Evolutionary conservation across 345 rosid species (phyloP).

Genomic region (Clausena lansium): DNA sequence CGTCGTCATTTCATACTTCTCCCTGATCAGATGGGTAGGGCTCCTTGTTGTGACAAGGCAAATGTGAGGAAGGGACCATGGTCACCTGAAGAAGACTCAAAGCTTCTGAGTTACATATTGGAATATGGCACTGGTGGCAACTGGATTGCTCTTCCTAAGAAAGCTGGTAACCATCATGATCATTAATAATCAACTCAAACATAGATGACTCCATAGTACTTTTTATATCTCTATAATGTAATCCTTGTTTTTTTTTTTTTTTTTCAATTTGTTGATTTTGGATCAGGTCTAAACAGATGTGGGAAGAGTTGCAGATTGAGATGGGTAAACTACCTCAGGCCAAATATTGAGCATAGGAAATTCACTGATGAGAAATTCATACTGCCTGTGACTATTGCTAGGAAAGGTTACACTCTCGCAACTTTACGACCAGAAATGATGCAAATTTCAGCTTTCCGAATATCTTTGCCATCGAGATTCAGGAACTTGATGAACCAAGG

Average conservation of each 20-base stretch:
- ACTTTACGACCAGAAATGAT: too few relatives aligned
- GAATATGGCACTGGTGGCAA: slow-evolving; percentile 82
- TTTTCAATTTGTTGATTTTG: slow-evolving; percentile 3
- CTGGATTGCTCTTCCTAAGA: slow-evolving; percentile 88
- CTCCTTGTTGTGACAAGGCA: slow-evolving; percentile 96
- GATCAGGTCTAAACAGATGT: slow-evolving; percentile 73
- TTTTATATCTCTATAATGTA: too few relatives aligned
- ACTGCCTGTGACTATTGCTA: too few relatives aligned
- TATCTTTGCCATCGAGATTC: too few relatives aligned
- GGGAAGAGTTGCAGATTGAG: slow-evolving; percentile 95
- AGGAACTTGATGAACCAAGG: too few relatives aligned
- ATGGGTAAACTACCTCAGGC: slow-evolving; percentile 95
- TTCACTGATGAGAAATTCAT: slow-evolving; percentile 50
- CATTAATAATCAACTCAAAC: not conserved
- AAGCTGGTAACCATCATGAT: slow-evolving; percentile 56
- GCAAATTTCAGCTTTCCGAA: too few relatives aligned
- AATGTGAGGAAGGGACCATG: slow-evolving; percentile 95
- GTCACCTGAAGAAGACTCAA: slow-evolving; percentile 92
- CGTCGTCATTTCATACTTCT: too few relatives aligned
- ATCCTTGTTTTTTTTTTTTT: not conserved
- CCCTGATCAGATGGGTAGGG: slow-evolving; percentile 64
- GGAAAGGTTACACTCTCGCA: too few relatives aligned
- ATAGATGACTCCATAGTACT: too few relatives aligned
- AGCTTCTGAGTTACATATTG: slow-evolving; percentile 74
- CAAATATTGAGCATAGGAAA: slow-evolving; percentile 85